Conservation (phyloP, 768 basidiomycete genomes). For the Phaeotremella fagi region DNA sequence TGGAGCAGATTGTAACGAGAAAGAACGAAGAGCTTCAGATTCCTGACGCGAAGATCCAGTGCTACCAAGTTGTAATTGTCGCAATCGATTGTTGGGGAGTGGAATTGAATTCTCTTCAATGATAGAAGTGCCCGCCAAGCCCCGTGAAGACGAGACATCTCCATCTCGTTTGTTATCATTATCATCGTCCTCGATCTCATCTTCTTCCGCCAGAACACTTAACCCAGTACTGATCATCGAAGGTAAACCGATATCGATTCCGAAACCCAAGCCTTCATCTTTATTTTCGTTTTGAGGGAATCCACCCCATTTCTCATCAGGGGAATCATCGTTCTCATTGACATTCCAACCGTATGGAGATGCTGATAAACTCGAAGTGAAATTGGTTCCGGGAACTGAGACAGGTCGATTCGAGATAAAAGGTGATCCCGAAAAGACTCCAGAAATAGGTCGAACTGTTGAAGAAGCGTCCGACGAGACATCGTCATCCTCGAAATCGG, state of each 20-base stretch:
- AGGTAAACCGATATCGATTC: slow-evolving; percentile 3
- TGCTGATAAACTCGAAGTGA: slow-evolving; percentile 5
- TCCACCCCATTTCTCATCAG: slow-evolving; percentile 23
- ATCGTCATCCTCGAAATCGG: slow-evolving; percentile 38
- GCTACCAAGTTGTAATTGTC: slow-evolving; percentile 21
- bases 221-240: slow-evolving; percentile 15
- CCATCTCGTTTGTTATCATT: too few relatives aligned
- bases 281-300: slow-evolving; percentile 6
- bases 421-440: slow-evolving; percentile 12
- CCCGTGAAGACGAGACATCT: too few relatives aligned
- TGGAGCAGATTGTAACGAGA: slow-evolving; percentile 3
- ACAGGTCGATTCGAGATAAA: slow-evolving; percentile 14
- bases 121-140: too few relatives aligned
- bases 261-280: slow-evolving; percentile 30
- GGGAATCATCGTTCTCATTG: slow-evolving; percentile 12
- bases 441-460: slow-evolving; percentile 23
- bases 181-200: slow-evolving; percentile 37
- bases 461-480: slow-evolving; percentile 24
- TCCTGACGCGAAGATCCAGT: slow-evolving; percentile 13
- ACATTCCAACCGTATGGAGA: slow-evolving; percentile 12
- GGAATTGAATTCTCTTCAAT: too few relatives aligned
- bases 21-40: slow-evolving; percentile 9
- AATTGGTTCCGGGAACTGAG: slow-evolving; percentile 6
- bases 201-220: slow-evolving; percentile 36
- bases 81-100: slow-evolving; percentile 6